Percentiles rank a stretch among this genome's conserved stretches.
phyloP scores from a whole-genome alignment of 768 basidiomycete genomes.

The Suillus tomentosus region DNA sequence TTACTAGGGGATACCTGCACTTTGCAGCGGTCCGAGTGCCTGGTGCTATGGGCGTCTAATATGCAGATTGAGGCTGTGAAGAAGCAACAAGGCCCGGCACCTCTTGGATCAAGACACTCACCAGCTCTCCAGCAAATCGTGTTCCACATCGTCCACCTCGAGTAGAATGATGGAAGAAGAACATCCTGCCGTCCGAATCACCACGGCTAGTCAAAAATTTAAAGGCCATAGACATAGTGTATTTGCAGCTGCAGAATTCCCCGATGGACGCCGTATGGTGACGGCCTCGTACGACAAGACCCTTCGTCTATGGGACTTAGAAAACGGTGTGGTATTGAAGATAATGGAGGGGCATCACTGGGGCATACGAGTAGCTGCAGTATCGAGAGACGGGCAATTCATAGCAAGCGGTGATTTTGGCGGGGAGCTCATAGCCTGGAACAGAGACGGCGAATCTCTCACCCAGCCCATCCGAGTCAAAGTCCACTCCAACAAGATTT shows the following conservation, averaged over 20 bases:
- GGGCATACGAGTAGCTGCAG: not conserved
- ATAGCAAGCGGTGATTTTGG: not conserved
- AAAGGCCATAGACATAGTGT: not conserved
- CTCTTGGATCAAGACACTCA: not conserved
- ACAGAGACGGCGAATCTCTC: not conserved
- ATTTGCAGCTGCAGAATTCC: not conserved
- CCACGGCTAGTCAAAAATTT: not conserved
- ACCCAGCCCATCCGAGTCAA: not conserved
- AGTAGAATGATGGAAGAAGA: not conserved
- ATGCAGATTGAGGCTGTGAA: too few species aligned
- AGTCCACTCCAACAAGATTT: not conserved
- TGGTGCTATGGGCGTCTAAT: too few species aligned
- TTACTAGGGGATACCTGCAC: too few species aligned
- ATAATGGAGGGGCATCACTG: not conserved
- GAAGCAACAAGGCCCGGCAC: not conserved
- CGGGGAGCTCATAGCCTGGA: not conserved
- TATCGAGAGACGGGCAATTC: slow-evolving; percentile 1
- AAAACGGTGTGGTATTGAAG: not conserved
- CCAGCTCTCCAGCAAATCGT: not conserved
- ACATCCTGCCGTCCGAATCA: not conserved
- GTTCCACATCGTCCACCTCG: not conserved
- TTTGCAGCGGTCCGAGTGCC: too few species aligned
- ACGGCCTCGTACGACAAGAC: not conserved
- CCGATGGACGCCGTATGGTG: not conserved
- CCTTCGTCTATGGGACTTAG: not conserved